Percentiles rank a stretch among this genome's conserved stretches.
Evolutionary conservation across 139 green algal species (phyloP).

Genomic region (Tetraselmis chui): DNA sequence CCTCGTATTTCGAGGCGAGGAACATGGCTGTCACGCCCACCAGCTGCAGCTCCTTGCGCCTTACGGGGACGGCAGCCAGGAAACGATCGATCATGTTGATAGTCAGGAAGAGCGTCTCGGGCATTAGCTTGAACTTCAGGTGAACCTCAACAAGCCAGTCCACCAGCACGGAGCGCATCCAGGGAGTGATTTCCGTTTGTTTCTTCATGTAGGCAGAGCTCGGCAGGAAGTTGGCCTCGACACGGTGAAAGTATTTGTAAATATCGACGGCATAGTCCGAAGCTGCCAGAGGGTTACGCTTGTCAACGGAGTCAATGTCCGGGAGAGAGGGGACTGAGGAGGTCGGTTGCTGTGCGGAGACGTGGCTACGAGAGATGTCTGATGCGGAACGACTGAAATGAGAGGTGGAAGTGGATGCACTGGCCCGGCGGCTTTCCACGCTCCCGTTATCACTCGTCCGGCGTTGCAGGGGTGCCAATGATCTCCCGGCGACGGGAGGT

Average conservation of each 20-base stretch:
- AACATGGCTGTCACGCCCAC: conserved; percentile 96
- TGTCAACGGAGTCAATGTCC: conserved; percentile 86
- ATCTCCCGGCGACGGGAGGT: too few species aligned
- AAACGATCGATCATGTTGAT: conserved; percentile 94
- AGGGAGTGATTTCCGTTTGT: conserved; percentile 93
- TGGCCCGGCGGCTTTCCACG: too few species aligned
- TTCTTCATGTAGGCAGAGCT: conserved; percentile 59
- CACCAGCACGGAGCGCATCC: conserved; percentile 90
- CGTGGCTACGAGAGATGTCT: too few species aligned
- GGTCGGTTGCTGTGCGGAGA: conserved; percentile 53
- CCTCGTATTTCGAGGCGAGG: conserved; percentile 96
- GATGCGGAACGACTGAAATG: too few species aligned
- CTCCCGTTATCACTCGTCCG: too few species aligned
- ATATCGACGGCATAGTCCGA: conserved; percentile 89
- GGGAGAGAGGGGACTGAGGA: conserved; percentile 62
- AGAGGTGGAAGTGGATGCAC: too few species aligned
- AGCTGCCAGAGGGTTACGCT: conserved; percentile 68
- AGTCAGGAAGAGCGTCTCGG: conserved; percentile 95
- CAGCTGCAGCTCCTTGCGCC: conserved; percentile 92
- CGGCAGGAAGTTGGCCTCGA: conserved; percentile 57
- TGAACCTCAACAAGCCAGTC: conserved; percentile 99
- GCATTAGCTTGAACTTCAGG: conserved; percentile 99
- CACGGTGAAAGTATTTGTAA: conserved; percentile 76
- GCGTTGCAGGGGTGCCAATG: too few species aligned
- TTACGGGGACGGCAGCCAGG: conserved; percentile 75